Evolutionary conservation across 441 rosid species (phyloP).

Genomic region (Adansonia rubrostipa): DNA sequence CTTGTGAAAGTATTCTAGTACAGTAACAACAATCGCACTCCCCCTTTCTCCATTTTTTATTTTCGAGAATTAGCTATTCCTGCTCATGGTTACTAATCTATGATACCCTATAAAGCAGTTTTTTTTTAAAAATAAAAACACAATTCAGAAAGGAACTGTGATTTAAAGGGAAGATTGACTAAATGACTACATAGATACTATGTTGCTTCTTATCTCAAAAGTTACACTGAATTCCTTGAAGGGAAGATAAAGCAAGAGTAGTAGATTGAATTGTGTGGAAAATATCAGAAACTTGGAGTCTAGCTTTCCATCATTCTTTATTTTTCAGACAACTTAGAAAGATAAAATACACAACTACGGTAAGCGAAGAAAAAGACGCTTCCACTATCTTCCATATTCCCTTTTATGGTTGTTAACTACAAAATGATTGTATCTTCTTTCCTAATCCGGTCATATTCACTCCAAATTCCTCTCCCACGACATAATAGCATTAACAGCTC

Average conservation of each 20-base stretch:
- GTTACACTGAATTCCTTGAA: slow-evolving; percentile 3
- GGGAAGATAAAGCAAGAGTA: not conserved
- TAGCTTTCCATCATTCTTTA: not conserved
- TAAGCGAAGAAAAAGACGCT: not conserved
- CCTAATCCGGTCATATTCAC: not conserved
- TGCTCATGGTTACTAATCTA: not conserved
- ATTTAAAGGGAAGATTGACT: not conserved
- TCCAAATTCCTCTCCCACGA: not conserved
- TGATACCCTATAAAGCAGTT: not conserved
- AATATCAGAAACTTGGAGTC: slow-evolving; percentile 3
- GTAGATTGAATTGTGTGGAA: not conserved
- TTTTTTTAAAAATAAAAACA: too few relatives aligned
- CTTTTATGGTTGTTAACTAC: not conserved
- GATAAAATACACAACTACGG: not conserved
- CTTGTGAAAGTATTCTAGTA: not conserved
- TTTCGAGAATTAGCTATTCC: not conserved
- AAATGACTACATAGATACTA: not conserved
- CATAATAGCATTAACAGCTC: not conserved
- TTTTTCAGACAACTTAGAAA: not conserved
- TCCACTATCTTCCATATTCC: slow-evolving; percentile 10
- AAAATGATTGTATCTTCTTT: slow-evolving; percentile 4
- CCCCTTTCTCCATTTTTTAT: not conserved
- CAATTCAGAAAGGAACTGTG: not conserved
- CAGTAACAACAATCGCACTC: not conserved
- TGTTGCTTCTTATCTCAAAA: not conserved